Evolutionary conservation across 192 early-diverging fungal species (phyloP), one percentile per base, ranked within the genome.

Genomic region (Entomortierella parvispora): DNA sequence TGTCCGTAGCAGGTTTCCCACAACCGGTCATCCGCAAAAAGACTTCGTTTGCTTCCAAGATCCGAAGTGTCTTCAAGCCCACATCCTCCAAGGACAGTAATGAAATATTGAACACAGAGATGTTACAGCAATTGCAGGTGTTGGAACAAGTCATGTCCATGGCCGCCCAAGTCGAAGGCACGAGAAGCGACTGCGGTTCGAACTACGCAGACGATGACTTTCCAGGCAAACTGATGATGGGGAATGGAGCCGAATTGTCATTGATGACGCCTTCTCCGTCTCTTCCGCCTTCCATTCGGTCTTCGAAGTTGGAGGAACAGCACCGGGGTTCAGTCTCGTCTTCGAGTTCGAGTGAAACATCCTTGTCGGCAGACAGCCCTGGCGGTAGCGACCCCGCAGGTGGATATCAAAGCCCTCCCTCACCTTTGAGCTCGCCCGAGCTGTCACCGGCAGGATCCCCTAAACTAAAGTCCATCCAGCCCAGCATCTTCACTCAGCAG

Each of bases 271-370:
- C 45, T 1, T 34, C 29, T 15, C 50, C 58, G 29, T 42, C 44
- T 11, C 45, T 25, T n/a, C 52, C 48, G 37, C 44, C 9, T n/a
- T n/a, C n/a, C n/a, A n/a, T n/a, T n/a, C n/a, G n/a, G n/a, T n/a
- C n/a, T n/a, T n/a, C n/a, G n/a, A n/a, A n/a, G 5, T 18, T 58
- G 4, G 56, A 53, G 15, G 51, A 76, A 20, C 31, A 58, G 22
- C 72, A 77, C 18, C 74, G 74, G 2, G 65, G 61, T 5, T 77
- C 74, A 12, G 74, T 77, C 20, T 77, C 74, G 1, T 77, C 74
- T 15, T 58, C 66, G 11, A 77, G 74, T 28, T 77, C 74, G 11
- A 48, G 54, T 0, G 74, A 68, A 10, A 64, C 42, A 4, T 5
- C 60, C 46, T 63, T 62, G 47, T 65, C 66, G 14, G 65, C 43